A percentile compares a stretch with the other conserved stretches of the same genome.
Evolutionary conservation across 768 basidiomycete genomes (phyloP).

Genomic region (Omphalotus guepiniiformis): DNA sequence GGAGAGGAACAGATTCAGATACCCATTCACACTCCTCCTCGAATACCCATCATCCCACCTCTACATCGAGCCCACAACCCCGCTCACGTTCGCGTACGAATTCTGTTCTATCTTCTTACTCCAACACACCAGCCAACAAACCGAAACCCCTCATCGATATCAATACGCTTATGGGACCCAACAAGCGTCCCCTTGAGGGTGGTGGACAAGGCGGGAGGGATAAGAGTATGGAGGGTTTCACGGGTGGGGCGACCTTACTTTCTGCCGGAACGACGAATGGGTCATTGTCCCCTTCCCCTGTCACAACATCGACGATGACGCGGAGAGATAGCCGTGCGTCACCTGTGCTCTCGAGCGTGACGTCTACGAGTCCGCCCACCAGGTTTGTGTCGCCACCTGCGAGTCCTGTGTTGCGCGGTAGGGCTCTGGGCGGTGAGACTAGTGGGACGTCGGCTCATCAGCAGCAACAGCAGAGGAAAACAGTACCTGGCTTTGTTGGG

Average conservation of each 20-base stretch:
- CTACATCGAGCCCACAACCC: too few species aligned
- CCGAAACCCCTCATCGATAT: conserved; percentile 51
- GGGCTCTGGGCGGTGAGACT: conserved; percentile 3
- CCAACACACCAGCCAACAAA: background rate
- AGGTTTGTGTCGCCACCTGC: conserved; percentile 33
- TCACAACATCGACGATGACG: conserved; percentile 11
- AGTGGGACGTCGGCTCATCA: background rate
- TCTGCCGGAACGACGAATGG: conserved; percentile 1
- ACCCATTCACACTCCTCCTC: background rate
- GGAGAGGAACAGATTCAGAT: conserved; percentile 2
- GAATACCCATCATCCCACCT: conserved; percentile 8
- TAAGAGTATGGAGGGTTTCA: conserved; percentile 31
- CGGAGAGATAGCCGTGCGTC: too few species aligned
- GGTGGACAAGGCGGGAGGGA: conserved; percentile 5
- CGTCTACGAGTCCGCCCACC: conserved; percentile 27
- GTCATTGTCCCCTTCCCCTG: too few species aligned
- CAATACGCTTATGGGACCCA: conserved; percentile 31
- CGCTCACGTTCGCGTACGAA: too few species aligned
- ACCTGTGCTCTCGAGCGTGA: conserved; percentile 22
- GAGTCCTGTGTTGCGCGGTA: conserved; percentile 25
- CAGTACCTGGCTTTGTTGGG: too few species aligned
- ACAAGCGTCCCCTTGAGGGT: conserved; percentile 9
- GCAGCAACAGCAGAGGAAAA: background rate
- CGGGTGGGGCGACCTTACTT: conserved; percentile 30
- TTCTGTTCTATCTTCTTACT: too few species aligned